Evolutionary conservation across 1,139 yeast genomes (phyloP), one percentile per base, ranked within the genome.

Genomic region (Diutina pseudorugosa): DNA sequence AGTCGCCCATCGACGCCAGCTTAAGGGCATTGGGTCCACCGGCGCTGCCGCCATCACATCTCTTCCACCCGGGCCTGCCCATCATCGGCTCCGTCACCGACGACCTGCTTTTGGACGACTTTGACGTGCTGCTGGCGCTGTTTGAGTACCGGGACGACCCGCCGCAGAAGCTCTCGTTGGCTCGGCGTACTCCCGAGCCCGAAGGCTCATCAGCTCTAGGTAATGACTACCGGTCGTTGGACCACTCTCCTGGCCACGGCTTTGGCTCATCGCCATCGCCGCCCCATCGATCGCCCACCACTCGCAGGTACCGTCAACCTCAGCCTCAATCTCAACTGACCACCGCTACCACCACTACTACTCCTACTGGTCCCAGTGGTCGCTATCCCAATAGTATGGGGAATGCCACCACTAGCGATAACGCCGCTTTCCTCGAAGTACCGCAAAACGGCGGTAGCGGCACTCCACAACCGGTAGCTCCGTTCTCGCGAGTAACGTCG

Each of bases 141-240:
- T 43, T 43, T 43, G 47, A 43, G 23, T 43, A 43, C 25, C 47
- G 47, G 11, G 47, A 43, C n/a, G 47, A 43, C n/a, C 47, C 47
- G 18, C 47, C 47, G 25, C 47, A 43, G 12, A 43, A 43, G 47
- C 33, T 43, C 8, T 21, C 47, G 27, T 12, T 43, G n/a, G 23
- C 47, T 14, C 16, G 33, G 8, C 47, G 47, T 3, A 20, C 30
- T 3, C 30, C 23, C 47, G 47, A 43, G 19, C 30, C 23, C 16
- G 25, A 20, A 11, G n/a, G n/a, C n/a, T n/a, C n/a, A 3, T 8
- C 30, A n/a, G 16, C 23, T n/a, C 11, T 42, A 19, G 16, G 20
- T 14, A n/a, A n/a, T 12, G 20, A 19, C 25, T 42, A 42, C 25
- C n/a, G 30, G 8, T 20, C 18, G 6, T 43, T 43, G 19, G 47